Evolutionary conservation across 2,329 filamentous ascomycete genomes (phyloP), one percentile per base, ranked within the genome.

Genomic region (Tolypocladium ophioglossoides): DNA sequence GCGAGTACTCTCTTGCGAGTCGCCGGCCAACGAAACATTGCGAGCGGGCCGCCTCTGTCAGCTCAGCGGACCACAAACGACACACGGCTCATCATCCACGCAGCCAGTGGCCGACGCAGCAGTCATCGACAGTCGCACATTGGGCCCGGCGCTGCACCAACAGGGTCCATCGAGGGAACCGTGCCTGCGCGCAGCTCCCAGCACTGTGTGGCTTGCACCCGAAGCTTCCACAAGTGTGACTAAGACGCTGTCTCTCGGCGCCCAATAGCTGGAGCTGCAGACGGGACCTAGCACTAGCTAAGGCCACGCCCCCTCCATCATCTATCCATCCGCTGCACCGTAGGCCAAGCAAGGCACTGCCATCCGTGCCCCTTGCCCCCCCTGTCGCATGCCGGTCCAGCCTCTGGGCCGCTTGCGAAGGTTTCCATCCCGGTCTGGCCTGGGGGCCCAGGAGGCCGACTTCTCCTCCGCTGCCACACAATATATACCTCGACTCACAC

Each of bases 401-500:
- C 40, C 41, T 53, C n/a, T n/a, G n/a, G n/a, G n/a, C n/a, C n/a
- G n/a, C n/a, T n/a, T n/a, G n/a, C n/a, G n/a, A n/a, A n/a, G n/a
- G n/a, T n/a, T n/a, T n/a, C n/a, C n/a, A n/a, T n/a, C n/a, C n/a
- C n/a, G n/a, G n/a, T n/a, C n/a, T n/a, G n/a, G 35, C 35, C 47
- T 51, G 49, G 20, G 30, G 49, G 20, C 39, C 51, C 39, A 44
- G 38, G 27, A 46, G 27, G 30, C 30, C 41, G 22, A 14, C 32
- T 24, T 39, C 51, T 35, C 54, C 49, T 50, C 44, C 50, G 14
- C 37, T 51, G 46, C 51, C 44, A 51, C 57, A 59, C 55, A 65
- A 66, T 68, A 68, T 68, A 70, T 68, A 66, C 62, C 60, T 59
- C 58, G 58, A 61, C 61, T 56, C 62, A 63, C 66, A 59, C 67